These are phyloP conservation scores for Eremomyces bilateralis DNA, from an alignment of 495 filamentous ascomycete species.

Conservation along the genomic window DNA sequence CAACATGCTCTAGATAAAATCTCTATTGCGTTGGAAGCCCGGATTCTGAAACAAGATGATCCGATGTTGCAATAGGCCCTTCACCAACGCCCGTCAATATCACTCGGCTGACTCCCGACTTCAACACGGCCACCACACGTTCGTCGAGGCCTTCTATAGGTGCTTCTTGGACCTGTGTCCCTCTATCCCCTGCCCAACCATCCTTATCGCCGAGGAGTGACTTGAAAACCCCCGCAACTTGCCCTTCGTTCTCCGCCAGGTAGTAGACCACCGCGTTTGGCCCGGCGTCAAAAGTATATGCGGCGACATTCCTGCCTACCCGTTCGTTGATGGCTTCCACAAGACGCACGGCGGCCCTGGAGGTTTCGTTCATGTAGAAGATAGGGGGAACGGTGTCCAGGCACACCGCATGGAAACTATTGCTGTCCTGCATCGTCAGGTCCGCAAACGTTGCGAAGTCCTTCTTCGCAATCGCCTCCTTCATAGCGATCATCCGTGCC, in stretches of 20 bases:
- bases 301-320: slow-evolving; percentile 50
- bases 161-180: slow-evolving; percentile 26
- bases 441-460: slow-evolving; percentile 78
- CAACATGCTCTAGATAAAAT: too few relatives aligned
- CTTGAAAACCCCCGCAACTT: slow-evolving; percentile 53
- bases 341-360: slow-evolving; percentile 57
- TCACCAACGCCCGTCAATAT: slow-evolving; percentile 85
- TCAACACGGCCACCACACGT: slow-evolving; percentile 34
- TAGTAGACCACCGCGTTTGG: slow-evolving; percentile 96
- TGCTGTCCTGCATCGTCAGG: slow-evolving; percentile 88
- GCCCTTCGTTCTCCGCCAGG: slow-evolving; percentile 46
- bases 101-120: slow-evolving; percentile 62
- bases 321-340: slow-evolving; percentile 67
- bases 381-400: slow-evolving; percentile 91
- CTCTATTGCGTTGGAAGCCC: too few relatives aligned
- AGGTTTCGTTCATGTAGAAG: slow-evolving; percentile 93
- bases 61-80: slow-evolving; percentile 57
- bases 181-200: slow-evolving; percentile 28
- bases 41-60: slow-evolving; percentile 52
- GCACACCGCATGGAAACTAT: slow-evolving; percentile 88
- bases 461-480: slow-evolving; percentile 46
- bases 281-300: slow-evolving; percentile 95
- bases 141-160: slow-evolving; percentile 24
- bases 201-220: slow-evolving; percentile 21
- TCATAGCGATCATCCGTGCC: slow-evolving; percentile 65